A percentile compares a stretch with the other conserved stretches of the same genome.
Evolutionary conservation across 495 filamentous ascomycete species (phyloP).

Genomic region (Aspergillus carlsbadensis): DNA sequence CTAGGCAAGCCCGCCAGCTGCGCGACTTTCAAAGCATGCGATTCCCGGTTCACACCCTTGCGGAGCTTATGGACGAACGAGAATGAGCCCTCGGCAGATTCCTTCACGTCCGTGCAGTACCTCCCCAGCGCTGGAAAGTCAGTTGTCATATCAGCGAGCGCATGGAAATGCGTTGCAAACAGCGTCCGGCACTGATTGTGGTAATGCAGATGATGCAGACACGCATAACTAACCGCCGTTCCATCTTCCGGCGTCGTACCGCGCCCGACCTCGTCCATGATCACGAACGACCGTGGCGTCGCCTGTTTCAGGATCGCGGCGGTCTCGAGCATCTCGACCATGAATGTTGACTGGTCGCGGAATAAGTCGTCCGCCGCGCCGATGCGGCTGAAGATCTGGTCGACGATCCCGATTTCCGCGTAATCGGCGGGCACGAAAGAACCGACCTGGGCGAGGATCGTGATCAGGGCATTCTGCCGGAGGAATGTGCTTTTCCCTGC

Average conservation of each 20-base stretch:
- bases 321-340: slow-evolving; percentile 60
- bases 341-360: slow-evolving; percentile 92
- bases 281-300: slow-evolving; percentile 69
- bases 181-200: slow-evolving; percentile 75
- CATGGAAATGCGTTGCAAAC: slow-evolving; percentile 95
- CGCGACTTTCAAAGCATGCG: slow-evolving; percentile 92
- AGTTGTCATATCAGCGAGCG: slow-evolving; percentile 71
- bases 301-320: slow-evolving; percentile 53
- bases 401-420: slow-evolving; percentile 82
- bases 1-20: slow-evolving; percentile 74
- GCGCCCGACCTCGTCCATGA: slow-evolving; percentile 97
- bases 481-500: slow-evolving; percentile 95
- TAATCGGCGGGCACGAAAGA: slow-evolving; percentile 87
- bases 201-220: slow-evolving; percentile 74
- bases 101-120: slow-evolving; percentile 89
- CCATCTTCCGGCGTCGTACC: slow-evolving; percentile 94
- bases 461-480: slow-evolving; percentile 90
- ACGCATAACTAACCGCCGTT: slow-evolving; percentile 83
- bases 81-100: slow-evolving; percentile 63
- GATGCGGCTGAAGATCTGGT: slow-evolving; percentile 88
- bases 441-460: slow-evolving; percentile 87
- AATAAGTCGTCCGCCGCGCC: slow-evolving; percentile 93
- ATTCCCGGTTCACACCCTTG: slow-evolving; percentile 78
- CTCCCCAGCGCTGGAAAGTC: slow-evolving; percentile 65
- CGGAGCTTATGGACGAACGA: slow-evolving; percentile 82